Conservation (phyloP, 805 yeast genomes). For the Phaffomyces antillensis region DNA sequence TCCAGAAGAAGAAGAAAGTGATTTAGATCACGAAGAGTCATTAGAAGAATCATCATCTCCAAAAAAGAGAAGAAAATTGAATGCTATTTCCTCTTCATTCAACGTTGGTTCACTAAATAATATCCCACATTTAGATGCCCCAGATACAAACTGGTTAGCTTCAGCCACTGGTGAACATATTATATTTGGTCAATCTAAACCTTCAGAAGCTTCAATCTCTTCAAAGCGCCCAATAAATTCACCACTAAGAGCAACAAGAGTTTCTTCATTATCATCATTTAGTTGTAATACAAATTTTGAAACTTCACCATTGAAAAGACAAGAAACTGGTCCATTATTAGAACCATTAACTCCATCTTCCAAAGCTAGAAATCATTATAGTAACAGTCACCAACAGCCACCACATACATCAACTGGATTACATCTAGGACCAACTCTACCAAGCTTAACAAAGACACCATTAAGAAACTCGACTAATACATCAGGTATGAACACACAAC, state of each 20-base stretch:
- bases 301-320: conserved; percentile 49
- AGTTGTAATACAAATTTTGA: conserved; percentile 61
- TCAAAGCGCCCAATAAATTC: conserved; percentile 1
- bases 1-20: conserved; percentile 2
- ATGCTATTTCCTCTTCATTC: conserved; percentile 11
- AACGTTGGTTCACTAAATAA: conserved; percentile 14
- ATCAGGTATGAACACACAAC: conserved; percentile 7
- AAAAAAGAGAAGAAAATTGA: conserved; percentile 17
- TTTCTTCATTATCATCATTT: conserved; percentile 49
- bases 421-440: conserved; percentile 16
- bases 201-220: conserved; percentile 1
- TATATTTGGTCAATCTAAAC: conserved; percentile 23
- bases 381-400: conserved; percentile 1
- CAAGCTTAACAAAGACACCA: conserved; percentile 30
- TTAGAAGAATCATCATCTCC: conserved; percentile 11
- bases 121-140: conserved; percentile 33
- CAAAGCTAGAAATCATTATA: conserved; percentile 13
- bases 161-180: conserved; percentile 34
- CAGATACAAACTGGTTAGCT: conserved; percentile 34
- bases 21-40: conserved; percentile 5
- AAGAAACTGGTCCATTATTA: conserved; percentile 57
- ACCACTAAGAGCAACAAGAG: conserved; percentile 10
- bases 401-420: background rate
- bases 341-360: conserved; percentile 57
- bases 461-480: conserved; percentile 16